Conservation (phyloP, 305 asterid species). For the Solanum hybrid region DNA sequence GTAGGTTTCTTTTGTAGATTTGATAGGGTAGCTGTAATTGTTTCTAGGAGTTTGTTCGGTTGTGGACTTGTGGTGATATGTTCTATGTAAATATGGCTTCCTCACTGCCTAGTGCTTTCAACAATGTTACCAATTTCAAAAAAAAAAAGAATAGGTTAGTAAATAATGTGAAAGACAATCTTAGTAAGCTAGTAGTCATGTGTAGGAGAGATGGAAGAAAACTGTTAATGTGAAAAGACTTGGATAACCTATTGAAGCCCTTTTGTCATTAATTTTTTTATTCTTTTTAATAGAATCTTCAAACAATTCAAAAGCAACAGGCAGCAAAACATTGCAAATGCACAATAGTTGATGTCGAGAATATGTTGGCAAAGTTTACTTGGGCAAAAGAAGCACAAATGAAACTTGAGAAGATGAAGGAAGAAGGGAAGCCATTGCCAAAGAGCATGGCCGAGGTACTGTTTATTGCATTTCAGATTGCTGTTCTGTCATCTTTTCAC, state of each 20-base stretch:
- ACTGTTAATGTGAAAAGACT: not conserved
- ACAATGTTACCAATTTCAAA: not conserved
- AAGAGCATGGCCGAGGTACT: constrained; percentile 73
- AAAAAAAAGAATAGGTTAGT: not conserved
- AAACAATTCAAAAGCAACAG: constrained; percentile 49
- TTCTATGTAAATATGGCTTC: not conserved
- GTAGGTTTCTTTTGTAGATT: not conserved
- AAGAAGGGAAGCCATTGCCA: constrained; percentile 86
- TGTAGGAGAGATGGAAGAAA: not conserved
- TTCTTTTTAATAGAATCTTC: constrained; percentile 42
- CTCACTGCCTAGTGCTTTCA: not conserved
- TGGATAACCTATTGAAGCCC: not conserved
- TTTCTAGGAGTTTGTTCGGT: not conserved
- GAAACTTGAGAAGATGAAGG: constrained; percentile 58
- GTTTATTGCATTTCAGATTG: not conserved
- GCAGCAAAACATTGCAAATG: constrained; percentile 74
- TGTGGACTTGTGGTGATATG: not conserved
- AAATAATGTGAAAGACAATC: not conserved
- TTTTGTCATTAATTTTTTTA: not conserved
- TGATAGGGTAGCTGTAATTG: not conserved
- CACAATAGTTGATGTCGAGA: constrained; percentile 67
- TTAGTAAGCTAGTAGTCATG: not conserved
- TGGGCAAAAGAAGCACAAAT: constrained; percentile 81
- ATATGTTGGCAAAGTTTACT: constrained; percentile 58
- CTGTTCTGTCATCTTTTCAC: not conserved